Evolutionary conservation across 345 rosid species (phyloP).

Genomic region (Eucalyptus pauciflora): DNA sequence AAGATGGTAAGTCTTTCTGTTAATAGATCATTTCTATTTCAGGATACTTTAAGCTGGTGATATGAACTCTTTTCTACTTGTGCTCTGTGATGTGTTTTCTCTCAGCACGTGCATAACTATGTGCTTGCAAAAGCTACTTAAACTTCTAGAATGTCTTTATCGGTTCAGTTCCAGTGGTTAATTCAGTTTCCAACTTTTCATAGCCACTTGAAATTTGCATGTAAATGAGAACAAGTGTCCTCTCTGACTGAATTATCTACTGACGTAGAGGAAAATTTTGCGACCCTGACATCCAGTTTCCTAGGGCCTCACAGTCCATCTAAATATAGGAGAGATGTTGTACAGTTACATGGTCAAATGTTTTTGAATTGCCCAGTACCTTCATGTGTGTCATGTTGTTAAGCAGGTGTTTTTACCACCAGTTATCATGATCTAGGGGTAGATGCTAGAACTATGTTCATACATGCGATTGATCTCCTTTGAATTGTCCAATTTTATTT

Average conservation of each 20-base stretch:
- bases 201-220: not conserved
- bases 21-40: not conserved
- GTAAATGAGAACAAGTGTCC: not conserved
- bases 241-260: not conserved
- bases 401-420: not conserved
- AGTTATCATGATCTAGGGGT: not conserved
- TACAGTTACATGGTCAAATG: not conserved
- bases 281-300: not conserved
- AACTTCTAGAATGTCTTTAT: not conserved
- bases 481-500: not conserved
- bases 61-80: not conserved
- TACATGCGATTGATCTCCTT: not conserved
- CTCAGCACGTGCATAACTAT: not conserved
- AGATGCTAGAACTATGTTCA: not conserved
- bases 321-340: not conserved
- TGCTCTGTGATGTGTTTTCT: not conserved
- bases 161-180: not conserved
- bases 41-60: not conserved
- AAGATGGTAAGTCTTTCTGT: conserved; percentile 40
- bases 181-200: not conserved
- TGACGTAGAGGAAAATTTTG: not conserved
- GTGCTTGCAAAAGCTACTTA: not conserved
- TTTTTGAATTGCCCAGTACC: not conserved
- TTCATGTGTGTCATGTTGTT: not conserved
- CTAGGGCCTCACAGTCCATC: not conserved